phyloP scores from a whole-genome alignment of 2,329 filamentous ascomycete genomes.

The Colletotrichum shisoi region DNA sequence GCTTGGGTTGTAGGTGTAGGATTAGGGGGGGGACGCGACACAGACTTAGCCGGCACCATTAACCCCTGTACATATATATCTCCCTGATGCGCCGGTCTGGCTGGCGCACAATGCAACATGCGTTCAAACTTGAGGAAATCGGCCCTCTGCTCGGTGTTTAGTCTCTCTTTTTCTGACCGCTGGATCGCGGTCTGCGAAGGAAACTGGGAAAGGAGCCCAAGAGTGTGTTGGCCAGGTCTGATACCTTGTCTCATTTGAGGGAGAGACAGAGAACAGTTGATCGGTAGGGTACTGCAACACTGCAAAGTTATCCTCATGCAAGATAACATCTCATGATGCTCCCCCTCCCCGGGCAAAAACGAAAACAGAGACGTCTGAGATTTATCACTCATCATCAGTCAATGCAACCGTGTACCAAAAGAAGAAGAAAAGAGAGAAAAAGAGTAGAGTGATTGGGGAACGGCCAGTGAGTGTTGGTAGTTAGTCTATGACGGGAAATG shows the following conservation, averaged over 20 bases:
- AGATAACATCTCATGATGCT: no score
- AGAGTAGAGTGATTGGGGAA: no score
- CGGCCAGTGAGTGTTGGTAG: background rate
- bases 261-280: no score
- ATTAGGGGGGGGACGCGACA: background rate
- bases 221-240: background rate
- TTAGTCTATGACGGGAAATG: background rate
- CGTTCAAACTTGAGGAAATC: background rate
- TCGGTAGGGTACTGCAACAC: no score
- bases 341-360: no score
- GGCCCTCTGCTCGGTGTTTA: background rate
- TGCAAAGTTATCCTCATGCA: no score
- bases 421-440: background rate
- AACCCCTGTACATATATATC: conserved; percentile 24
- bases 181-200: background rate
- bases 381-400: no score
- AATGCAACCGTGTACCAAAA: background rate
- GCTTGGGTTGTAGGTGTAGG: conserved; percentile 15
- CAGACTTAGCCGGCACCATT: background rate
- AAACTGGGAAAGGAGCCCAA: background rate
- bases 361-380: no score
- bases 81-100: conserved; percentile 11
- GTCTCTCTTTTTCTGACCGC: background rate
- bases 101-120: conserved; percentile 7
- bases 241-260: background rate